Percentiles rank a stretch among this genome's conserved stretches.
phyloP scores from a whole-genome alignment of 371 early-diverging fungal genomes.

The Apophysomyces ossiformis region DNA sequence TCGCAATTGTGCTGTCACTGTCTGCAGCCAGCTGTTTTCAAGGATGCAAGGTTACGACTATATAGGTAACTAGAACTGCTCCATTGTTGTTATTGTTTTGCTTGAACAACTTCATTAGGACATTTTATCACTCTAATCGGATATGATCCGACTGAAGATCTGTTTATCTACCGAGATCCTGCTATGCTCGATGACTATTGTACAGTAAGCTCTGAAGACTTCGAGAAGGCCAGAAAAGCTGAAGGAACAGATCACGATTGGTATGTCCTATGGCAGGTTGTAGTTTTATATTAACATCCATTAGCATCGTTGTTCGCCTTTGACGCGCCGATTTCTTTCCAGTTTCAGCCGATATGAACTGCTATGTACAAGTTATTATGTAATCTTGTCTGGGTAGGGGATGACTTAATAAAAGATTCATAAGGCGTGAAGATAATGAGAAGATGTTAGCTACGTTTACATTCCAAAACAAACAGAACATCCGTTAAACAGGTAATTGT shows the following conservation, averaged over 20 bases:
- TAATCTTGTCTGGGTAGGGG: not conserved
- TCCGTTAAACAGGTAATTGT: no score
- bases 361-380: no score
- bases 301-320: not conserved
- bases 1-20: constrained; percentile 34
- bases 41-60: constrained; percentile 54
- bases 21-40: constrained; percentile 40
- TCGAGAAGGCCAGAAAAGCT: constrained; percentile 61
- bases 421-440: no score
- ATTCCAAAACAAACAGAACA: no score
- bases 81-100: not conserved
- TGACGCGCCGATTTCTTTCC: not conserved
- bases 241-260: constrained; percentile 74
- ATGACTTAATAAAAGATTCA: no score
- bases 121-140: constrained; percentile 73
- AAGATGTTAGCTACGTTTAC: no score
- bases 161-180: constrained; percentile 73
- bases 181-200: constrained; percentile 64
- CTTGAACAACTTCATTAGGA: constrained; percentile 37
- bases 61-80: constrained; percentile 32
- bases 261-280: constrained; percentile 22
- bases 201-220: constrained; percentile 51
- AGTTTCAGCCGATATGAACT: no score
- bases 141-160: constrained; percentile 65
- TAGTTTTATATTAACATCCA: not conserved